A percentile compares a stretch with the other conserved stretches of the same genome.
Conservation (phyloP, 2,329 filamentous ascomycete species). For the Exophiala dermatitidis region DNA sequence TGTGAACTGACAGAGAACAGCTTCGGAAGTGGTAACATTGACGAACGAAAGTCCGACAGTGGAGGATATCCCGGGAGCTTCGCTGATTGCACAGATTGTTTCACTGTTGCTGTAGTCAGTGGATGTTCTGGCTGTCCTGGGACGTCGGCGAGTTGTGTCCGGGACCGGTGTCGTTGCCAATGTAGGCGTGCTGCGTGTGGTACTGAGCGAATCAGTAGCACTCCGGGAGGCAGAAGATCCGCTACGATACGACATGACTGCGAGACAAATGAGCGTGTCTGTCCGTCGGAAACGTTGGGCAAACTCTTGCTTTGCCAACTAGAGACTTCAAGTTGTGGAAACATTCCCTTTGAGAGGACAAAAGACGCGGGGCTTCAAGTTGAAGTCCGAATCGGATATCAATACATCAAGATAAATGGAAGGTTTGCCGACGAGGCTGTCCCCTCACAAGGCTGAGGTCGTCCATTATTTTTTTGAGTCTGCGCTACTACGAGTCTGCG, state of each 20-base stretch:
- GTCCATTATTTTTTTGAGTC: conserved; percentile 10
- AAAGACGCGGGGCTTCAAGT: too few relatives aligned
- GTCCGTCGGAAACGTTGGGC: too few relatives aligned
- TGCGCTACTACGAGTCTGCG: neutral
- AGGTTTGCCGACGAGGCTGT: conserved; percentile 7
- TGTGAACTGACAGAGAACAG: conserved; percentile 79
- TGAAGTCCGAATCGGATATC: too few relatives aligned
- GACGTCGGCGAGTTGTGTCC: conserved; percentile 29
- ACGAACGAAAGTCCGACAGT: conserved; percentile 80
- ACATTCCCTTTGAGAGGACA: too few relatives aligned
- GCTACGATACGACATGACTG: neutral
- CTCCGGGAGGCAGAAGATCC: neutral
- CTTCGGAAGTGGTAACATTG: conserved; percentile 78
- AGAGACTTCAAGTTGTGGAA: too few relatives aligned
- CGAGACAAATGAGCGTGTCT: neutral
- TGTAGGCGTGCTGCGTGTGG: neutral
- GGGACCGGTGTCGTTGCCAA: conserved; percentile 6
- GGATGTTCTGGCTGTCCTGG: conserved; percentile 51
- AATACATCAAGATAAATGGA: neutral
- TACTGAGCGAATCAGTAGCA: neutral
- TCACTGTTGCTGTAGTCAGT: conserved; percentile 55
- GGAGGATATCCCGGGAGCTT: conserved; percentile 79
- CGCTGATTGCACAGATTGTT: conserved; percentile 80
- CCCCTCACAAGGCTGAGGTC: conserved; percentile 12
- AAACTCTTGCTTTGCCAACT: too few relatives aligned